Evolutionary conservation across 1,284 basidiomycete genomes (phyloP).

Genomic region (Rugosomyces carneus): DNA sequence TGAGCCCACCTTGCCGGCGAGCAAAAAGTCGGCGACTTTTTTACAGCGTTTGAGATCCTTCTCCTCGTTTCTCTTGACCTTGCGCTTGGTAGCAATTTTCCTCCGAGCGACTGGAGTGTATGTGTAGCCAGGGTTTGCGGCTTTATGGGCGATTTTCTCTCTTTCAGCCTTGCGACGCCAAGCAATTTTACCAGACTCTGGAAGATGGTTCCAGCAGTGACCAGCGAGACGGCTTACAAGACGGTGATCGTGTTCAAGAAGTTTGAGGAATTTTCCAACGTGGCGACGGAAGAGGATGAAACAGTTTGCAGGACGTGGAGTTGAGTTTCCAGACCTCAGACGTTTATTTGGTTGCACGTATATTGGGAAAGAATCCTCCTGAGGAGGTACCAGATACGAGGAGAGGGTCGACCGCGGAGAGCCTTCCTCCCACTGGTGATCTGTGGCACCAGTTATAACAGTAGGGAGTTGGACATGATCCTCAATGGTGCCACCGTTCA

Average conservation of each 20-base stretch:
- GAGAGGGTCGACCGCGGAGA: not conserved
- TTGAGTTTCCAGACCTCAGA: slow-evolving; percentile 28
- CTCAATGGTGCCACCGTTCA: not conserved
- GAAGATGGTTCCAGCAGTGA: slow-evolving; percentile 45
- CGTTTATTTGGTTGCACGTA: not conserved
- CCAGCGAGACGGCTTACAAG: slow-evolving; percentile 53
- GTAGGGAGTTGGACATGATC: not conserved
- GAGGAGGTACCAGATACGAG: not conserved
- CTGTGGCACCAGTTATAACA: not conserved
- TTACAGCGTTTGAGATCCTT: slow-evolving; percentile 45
- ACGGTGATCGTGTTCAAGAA: slow-evolving; percentile 48
- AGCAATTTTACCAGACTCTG: slow-evolving; percentile 38
- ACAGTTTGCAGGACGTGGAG: slow-evolving; percentile 76
- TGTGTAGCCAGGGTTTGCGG: slow-evolving; percentile 50
- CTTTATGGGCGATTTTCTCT: slow-evolving; percentile 53
- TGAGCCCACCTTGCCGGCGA: slow-evolving; percentile 45
- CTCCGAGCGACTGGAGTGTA: slow-evolving; percentile 43
- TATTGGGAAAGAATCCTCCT: not conserved
- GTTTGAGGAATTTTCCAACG: slow-evolving; percentile 39
- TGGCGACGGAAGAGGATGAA: slow-evolving; percentile 83
- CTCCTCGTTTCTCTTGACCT: slow-evolving; percentile 43
- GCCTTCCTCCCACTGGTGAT: not conserved
- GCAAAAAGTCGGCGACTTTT: slow-evolving; percentile 47
- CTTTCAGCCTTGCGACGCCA: slow-evolving; percentile 49
- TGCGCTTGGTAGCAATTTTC: slow-evolving; percentile 39